Evolutionary conservation across 176 grass and related monocot genomes (phyloP).

Genomic region (Typha latifolia): DNA sequence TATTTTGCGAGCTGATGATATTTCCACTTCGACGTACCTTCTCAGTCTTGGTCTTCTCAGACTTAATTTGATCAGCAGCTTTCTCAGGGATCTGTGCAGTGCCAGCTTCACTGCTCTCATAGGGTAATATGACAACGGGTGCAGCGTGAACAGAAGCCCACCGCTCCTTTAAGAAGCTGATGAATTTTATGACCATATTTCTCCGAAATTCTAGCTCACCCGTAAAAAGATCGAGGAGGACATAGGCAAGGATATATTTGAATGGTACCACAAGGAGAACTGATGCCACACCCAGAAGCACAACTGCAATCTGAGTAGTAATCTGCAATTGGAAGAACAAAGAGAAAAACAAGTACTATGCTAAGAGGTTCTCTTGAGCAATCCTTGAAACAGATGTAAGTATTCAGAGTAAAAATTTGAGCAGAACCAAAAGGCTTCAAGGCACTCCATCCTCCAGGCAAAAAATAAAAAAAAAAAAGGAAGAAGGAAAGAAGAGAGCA

Average conservation of each 20-base stretch:
- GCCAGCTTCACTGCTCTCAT: constrained; percentile 30
- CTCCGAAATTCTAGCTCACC: constrained; percentile 65
- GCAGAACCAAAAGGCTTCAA: no score
- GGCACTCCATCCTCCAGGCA: no score
- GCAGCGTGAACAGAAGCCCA: constrained; percentile 84
- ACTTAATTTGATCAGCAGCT: constrained; percentile 14
- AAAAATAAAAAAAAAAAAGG: neutral
- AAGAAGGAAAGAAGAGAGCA: no score
- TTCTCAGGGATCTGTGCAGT: constrained; percentile 21
- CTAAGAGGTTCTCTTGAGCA: neutral
- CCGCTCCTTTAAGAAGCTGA: constrained; percentile 48
- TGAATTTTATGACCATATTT: constrained; percentile 67
- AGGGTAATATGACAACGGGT: constrained; percentile 62
- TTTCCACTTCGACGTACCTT: constrained; percentile 19
- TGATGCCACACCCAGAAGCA: constrained; percentile 48
- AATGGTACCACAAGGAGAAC: constrained; percentile 74
- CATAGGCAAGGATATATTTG: constrained; percentile 55
- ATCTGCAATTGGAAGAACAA: constrained; percentile 44
- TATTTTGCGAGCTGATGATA: neutral
- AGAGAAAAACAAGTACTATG: neutral
- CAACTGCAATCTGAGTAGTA: constrained; percentile 64
- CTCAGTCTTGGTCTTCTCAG: constrained; percentile 22
- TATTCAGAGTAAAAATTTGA: neutral
- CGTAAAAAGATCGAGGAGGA: constrained; percentile 64
- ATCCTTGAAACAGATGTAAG: neutral